phyloP scores from a whole-genome alignment of 2,329 filamentous ascomycete genomes.

The Fusarium heterosporum region DNA sequence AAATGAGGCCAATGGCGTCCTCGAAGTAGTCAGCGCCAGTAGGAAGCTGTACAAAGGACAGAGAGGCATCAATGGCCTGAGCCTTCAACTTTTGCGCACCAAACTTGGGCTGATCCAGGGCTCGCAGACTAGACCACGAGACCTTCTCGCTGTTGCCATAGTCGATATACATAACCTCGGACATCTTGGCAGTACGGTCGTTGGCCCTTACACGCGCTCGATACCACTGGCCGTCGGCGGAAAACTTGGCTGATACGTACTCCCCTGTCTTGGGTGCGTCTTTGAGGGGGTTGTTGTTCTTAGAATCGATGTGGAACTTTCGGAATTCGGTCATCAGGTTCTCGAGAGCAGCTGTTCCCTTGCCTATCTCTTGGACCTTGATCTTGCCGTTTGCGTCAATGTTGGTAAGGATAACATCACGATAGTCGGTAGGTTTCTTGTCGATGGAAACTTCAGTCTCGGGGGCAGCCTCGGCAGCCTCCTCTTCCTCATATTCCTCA shows the following conservation, averaged over 20 bases:
- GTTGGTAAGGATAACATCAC: constrained; percentile 92
- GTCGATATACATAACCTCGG: constrained; percentile 94
- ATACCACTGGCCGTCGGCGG: constrained; percentile 92
- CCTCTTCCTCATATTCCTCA: constrained; percentile 67
- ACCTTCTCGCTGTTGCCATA: constrained; percentile 95
- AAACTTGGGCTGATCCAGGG: constrained; percentile 85
- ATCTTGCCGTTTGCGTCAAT: constrained; percentile 84
- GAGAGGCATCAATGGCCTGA: constrained; percentile 86
- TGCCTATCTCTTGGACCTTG: constrained; percentile 91
- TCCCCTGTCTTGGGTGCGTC: constrained; percentile 90
- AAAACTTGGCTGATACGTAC: constrained; percentile 90
- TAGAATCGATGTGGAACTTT: constrained; percentile 86
- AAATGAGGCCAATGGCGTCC: constrained; percentile 82
- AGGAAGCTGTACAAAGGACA: constrained; percentile 92
- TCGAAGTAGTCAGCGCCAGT: constrained; percentile 82
- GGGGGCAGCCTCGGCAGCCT: constrained; percentile 63
- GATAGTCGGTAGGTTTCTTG: constrained; percentile 84
- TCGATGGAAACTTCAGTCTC: constrained; percentile 65
- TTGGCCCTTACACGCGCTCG: constrained; percentile 90
- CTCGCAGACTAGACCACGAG: constrained; percentile 84
- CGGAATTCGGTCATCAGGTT: constrained; percentile 92
- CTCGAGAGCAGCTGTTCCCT: constrained; percentile 85
- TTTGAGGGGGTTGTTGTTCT: constrained; percentile 79
- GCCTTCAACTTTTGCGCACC: constrained; percentile 82
- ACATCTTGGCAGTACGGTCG: constrained; percentile 87